phyloP scores from a whole-genome alignment of 2,329 filamentous ascomycete species.

The Fusarium sp. region DNA sequence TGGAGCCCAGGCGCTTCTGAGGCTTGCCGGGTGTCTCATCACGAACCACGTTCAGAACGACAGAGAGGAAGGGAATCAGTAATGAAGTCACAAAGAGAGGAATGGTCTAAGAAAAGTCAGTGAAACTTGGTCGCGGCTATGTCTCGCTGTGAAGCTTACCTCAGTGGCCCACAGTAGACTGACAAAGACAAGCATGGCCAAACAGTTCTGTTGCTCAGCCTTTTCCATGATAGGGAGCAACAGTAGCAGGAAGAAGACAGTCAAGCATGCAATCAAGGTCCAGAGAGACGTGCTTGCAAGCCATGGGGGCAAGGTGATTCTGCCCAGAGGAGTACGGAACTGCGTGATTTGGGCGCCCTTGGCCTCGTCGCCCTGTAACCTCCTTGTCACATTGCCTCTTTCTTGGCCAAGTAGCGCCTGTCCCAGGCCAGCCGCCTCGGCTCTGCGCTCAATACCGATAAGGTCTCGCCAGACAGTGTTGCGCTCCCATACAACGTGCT shows the following conservation, averaged over 20 bases:
- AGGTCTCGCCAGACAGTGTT: slow-evolving; percentile 99
- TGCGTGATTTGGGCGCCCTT: slow-evolving; percentile 71
- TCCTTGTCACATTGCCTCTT: slow-evolving; percentile 72
- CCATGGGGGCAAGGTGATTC: slow-evolving; percentile 81
- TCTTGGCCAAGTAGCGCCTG: slow-evolving; percentile 83
- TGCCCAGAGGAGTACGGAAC: slow-evolving; percentile 82
- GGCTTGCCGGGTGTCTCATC: slow-evolving; percentile 70
- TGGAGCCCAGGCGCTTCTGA: slow-evolving; percentile 77
- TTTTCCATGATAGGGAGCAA: slow-evolving; percentile 84
- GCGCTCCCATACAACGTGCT: slow-evolving; percentile 98
- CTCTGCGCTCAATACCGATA: slow-evolving; percentile 96
- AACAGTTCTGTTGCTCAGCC: slow-evolving; percentile 93
- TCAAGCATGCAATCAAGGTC: slow-evolving; percentile 76
- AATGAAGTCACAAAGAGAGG: slow-evolving; percentile 97
- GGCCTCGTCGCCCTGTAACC: slow-evolving; percentile 87
- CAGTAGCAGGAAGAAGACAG: slow-evolving; percentile 79
- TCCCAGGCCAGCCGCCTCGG: slow-evolving; percentile 92
- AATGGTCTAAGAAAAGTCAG: slow-evolving; percentile 72
- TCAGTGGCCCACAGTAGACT: slow-evolving; percentile 97
- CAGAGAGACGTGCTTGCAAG: slow-evolving; percentile 85
- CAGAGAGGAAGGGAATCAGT: slow-evolving; percentile 91
- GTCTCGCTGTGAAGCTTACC: slow-evolving; percentile 59
- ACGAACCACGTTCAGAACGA: slow-evolving; percentile 85
- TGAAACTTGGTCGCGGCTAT: neutral
- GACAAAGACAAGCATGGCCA: slow-evolving; percentile 93